These are phyloP conservation scores for Leccinum ochraceum DNA, from an alignment of 768 basidiomycete species.

Conservation along the genomic window DNA sequence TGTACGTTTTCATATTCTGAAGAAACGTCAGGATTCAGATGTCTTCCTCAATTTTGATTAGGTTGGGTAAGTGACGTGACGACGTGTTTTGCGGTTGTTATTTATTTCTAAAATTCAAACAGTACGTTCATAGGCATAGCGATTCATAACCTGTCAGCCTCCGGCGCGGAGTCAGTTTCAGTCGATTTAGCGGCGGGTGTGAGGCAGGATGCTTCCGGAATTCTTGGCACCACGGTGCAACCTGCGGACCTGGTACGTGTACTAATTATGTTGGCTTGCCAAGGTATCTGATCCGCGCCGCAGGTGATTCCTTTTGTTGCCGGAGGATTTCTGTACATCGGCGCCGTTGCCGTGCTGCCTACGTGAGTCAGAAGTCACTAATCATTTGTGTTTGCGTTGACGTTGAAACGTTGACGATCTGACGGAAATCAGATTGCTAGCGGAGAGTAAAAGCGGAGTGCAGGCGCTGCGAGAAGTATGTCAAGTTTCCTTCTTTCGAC, in stretches of 20 bases:
- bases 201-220: constrained; percentile 70
- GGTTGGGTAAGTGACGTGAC: constrained; percentile 36
- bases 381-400: not conserved
- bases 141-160: constrained; percentile 73
- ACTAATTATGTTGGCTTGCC: constrained; percentile 12
- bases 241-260: constrained; percentile 75
- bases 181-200: constrained; percentile 76
- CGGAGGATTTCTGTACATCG: constrained; percentile 92
- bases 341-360: constrained; percentile 87
- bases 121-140: constrained; percentile 89
- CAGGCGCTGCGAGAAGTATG: constrained; percentile 89
- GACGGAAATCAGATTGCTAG: constrained; percentile 58
- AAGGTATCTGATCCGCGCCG: constrained; percentile 16
- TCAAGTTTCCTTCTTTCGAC: constrained; percentile 9
- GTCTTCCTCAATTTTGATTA: constrained; percentile 30
- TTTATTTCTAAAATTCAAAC: constrained; percentile 11
- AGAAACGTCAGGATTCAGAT: constrained; percentile 8
- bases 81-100: constrained; percentile 1
- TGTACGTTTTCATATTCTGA: constrained; percentile 42
- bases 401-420: constrained; percentile 6
- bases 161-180: constrained; percentile 40
- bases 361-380: constrained; percentile 56
- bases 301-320: constrained; percentile 90
- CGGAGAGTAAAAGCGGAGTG: constrained; percentile 83
- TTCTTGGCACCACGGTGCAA: constrained; percentile 82